phyloP scores from a whole-genome alignment of 2,329 filamentous ascomycete species.

The Alternaria brassicicola region DNA sequence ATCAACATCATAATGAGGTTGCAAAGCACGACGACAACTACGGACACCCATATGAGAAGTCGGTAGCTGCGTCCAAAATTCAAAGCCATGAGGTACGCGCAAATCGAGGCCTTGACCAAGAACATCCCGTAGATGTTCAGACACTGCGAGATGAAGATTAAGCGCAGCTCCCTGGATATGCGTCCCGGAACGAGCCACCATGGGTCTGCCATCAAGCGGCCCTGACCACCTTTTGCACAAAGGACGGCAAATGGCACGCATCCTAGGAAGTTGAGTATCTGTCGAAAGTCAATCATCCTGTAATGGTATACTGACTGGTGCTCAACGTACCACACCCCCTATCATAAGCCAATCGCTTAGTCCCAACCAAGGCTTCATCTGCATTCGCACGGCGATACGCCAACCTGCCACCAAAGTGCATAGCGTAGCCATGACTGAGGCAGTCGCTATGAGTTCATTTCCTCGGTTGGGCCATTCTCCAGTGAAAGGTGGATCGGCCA shows the following conservation, averaged over 20 bases:
- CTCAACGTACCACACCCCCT: slow-evolving; percentile 9
- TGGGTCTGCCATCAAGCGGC: slow-evolving; percentile 18
- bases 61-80: slow-evolving; percentile 19
- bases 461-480: slow-evolving; percentile 6
- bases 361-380: neutral
- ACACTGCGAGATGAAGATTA: slow-evolving; percentile 10
- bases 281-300: neutral
- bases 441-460: slow-evolving; percentile 8
- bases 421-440: slow-evolving; percentile 10
- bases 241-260: slow-evolving; percentile 5
- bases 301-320: neutral
- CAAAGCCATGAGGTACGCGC: slow-evolving; percentile 21
- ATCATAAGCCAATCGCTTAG: slow-evolving; percentile 12
- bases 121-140: slow-evolving; percentile 24
- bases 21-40: slow-evolving; percentile 2
- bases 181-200: slow-evolving; percentile 9
- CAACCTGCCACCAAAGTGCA: slow-evolving; percentile 10
- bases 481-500: neutral
- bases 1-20: slow-evolving; percentile 11
- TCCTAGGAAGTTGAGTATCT: slow-evolving; percentile 9
- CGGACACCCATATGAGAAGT: slow-evolving; percentile 14
- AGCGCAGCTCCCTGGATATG: slow-evolving; percentile 2
- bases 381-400: slow-evolving; percentile 11
- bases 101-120: slow-evolving; percentile 20
- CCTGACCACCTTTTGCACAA: slow-evolving; percentile 7